These are phyloP conservation scores for Combretum micranthum DNA, from an alignment of 345 rosid species.

Conservation along the genomic window DNA sequence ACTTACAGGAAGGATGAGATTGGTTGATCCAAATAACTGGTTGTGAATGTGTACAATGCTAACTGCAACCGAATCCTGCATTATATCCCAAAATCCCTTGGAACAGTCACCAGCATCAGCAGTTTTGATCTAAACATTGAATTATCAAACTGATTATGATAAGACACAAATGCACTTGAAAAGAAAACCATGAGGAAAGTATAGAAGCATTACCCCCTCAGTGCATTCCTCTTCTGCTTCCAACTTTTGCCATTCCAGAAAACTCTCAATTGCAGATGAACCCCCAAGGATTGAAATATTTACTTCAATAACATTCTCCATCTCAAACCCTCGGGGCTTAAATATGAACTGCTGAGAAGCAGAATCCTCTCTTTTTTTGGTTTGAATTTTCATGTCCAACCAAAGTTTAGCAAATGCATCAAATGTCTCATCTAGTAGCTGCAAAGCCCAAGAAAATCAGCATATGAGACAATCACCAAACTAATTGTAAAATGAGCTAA, in stretches of 20 bases:
- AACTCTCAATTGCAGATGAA: slow-evolving; percentile 51
- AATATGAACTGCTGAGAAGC: slow-evolving; percentile 60
- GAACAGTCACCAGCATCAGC: slow-evolving; percentile 34
- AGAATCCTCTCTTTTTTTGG: slow-evolving; percentile 45
- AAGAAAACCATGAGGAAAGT: neutral
- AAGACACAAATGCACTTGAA: slow-evolving; percentile 8
- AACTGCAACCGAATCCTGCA: slow-evolving; percentile 45
- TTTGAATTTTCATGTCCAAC: slow-evolving; percentile 73
- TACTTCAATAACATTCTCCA: slow-evolving; percentile 68
- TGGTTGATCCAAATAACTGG: slow-evolving; percentile 71
- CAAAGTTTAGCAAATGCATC: slow-evolving; percentile 52
- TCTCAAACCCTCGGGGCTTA: slow-evolving; percentile 66
- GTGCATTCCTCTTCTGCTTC: slow-evolving; percentile 50
- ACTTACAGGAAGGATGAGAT: slow-evolving; percentile 60
- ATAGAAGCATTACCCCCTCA: slow-evolving; percentile 37
- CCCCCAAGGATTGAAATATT: slow-evolving; percentile 53
- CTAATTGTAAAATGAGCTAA: neutral
- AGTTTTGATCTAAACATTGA: slow-evolving; percentile 37
- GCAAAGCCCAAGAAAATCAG: slow-evolving; percentile 19
- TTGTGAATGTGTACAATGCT: slow-evolving; percentile 53
- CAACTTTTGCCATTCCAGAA: slow-evolving; percentile 68
- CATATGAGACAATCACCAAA: slow-evolving; percentile 12
- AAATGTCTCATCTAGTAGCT: slow-evolving; percentile 66
- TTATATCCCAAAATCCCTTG: slow-evolving; percentile 63
- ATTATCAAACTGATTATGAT: too few relatives aligned